Base-by-base conservation (phyloP, 139 green algal species). In the Monoraphidium neglectum region DNA sequence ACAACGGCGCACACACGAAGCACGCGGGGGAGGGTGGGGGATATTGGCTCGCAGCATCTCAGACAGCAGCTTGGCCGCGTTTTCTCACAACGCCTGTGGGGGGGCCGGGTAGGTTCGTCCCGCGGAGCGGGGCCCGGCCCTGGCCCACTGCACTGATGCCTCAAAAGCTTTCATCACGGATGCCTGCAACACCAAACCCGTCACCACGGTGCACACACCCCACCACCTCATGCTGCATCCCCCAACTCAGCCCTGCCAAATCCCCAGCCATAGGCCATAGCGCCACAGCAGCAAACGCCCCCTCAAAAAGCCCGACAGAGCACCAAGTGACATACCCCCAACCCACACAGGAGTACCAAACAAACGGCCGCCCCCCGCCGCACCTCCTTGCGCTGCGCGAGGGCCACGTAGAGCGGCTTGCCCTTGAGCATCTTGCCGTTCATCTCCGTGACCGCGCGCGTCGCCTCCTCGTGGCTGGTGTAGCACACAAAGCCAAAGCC, bases 401-500 rank as follows among this genome's bases (percentile, higher is more conserved):
- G 88, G 3, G 92, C 90, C 46, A 97, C 92, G 70, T 96, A 98
- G 40, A 98, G 89, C 16, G 91, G 94, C 91, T 97, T 97, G 89
- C 87, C 89, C 70, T 89, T 86, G 64, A 96, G 74, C 87, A 95
- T 89, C 80, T 89, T 89, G 49, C 84, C 83, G 79, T 96, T 94
- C 88, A 94, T 94, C 79, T 95, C 91, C 23, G 88, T 94, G 40
- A 98, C 91, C 3, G 94, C 93, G 4, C 84, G 80, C 0, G 91
- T 93, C 47, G 94, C 94, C 81, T 97, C 92, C 70, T 97, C 92
- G 63, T 87, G 84, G 49, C 69, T 87, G 77, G 80, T 91, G 87
- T 91, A 97, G 92, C 93, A 97, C n/a, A 98, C 93, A 75, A 98
- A 98, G 68, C 94, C 94, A 80, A 97, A 97, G 69, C 93, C 92